Evolutionary conservation across 805 yeast species (phyloP), one percentile per base, ranked within the genome.

Genomic region (Metschnikowia drakensbergensis): DNA sequence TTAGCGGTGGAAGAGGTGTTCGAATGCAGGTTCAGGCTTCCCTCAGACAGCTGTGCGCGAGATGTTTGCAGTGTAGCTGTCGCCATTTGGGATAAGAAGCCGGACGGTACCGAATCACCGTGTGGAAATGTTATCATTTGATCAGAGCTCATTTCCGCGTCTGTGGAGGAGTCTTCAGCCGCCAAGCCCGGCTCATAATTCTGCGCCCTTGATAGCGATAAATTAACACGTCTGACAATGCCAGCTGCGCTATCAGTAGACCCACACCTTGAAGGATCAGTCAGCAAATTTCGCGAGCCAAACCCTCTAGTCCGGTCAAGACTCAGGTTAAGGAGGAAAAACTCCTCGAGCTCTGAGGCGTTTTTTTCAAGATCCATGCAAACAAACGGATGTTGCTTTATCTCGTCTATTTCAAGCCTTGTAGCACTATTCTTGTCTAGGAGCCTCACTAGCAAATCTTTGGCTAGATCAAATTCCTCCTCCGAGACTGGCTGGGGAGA

Each of bases 371-470:
- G 59, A 43, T 68, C 77, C 68, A 71, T 58, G 25, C 71, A 54
- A 2, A 71, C 66, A 45, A 95, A 90, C 1, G 88, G 86, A 65
- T 92, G 96, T 6, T 66, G 64, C 64, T 89, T 90, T 48, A 90
- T 84, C 27, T 86, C 87, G 10, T 70, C 65, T 34, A 92, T 83
- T 13, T 83, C 83, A 22, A 85, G 77, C 61, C 99, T 77, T 37
- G 76, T 67, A 6, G 64, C 60, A 4, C 96, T 90, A 61, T 88
- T 79, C 60, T 89, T 92, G 33, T 75, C 78, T 28, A 94, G 72
- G 57, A 94, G 63, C 57, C 76, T 76, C 1, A 59, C 42, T 22
- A 94, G 61, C 38, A 94, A 67, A 60, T 88, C 89, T 37, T 74
- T 76, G 11, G 82, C 77, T 30, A 72, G 68, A 23, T 74, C 66